Base-by-base conservation (phyloP, 805 yeast genomes). In the Cyberlindnera petersonii region DNA sequence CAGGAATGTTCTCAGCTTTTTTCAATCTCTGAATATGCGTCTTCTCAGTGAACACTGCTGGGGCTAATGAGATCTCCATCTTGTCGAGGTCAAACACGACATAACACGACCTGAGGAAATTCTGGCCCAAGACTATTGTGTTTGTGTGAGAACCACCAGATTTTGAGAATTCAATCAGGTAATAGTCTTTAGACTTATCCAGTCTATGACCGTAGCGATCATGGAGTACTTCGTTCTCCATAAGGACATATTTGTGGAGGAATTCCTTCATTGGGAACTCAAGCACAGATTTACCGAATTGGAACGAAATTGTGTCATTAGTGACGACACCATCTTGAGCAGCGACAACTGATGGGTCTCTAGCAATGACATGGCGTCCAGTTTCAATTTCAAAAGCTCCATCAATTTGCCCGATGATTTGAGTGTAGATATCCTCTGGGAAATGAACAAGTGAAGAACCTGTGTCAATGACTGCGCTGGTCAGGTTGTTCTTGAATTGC, bases 51-150 rank as follows among this genome's bases (percentile, higher is more conserved):
- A 42, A 43, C 4, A 42, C 29, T 4, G 52, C 46, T 4, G 56
- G 54, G 7, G 59, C 59, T 18, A 55, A 23, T 3, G 51, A 46
- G 5, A 55, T 31, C 20, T 50, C 50, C 50, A 49, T 43, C 13
- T 31, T 28, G 33, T 52, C 58, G 8, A 52, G 30, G 35, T 55
- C 59, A 33, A 49, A 55, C 9, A 53, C 55, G 8, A 49, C 43
- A 21, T 55, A 55, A 3, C 42, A 10, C 9, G 47, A 27, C 32
- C 47, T 44, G 7, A 55, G 39, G 30, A 55, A 52, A 6, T 42
- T 43, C 4, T 44, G 49, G 1, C 59, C 59, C 10, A 55, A 27
- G 3, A 55, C 42, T 1, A 52, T 34, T 35, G 9, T 17, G 18
- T 2, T 23, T 13, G 24, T 24, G 34, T 24, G 51, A 41, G 18